Evolutionary conservation across 164 flowering plant genomes (phyloP).

Genomic region (Annona squamosa): DNA sequence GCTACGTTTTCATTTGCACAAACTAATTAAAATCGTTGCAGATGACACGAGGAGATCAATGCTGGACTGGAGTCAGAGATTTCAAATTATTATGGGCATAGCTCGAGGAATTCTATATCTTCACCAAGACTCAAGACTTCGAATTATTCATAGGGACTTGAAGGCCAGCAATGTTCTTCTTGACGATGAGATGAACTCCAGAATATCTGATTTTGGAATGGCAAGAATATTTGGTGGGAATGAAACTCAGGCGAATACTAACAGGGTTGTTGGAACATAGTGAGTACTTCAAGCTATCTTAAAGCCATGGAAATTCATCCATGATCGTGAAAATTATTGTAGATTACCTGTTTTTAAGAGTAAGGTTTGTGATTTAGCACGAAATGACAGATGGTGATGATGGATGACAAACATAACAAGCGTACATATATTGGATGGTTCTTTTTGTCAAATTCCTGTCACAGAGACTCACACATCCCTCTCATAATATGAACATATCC

Average conservation of each 20-base stretch:
- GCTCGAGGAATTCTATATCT: constrained; percentile 54
- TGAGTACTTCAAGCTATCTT: constrained; percentile 12
- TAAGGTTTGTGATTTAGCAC: background rate
- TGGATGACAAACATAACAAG: background rate
- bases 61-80: constrained; percentile 21
- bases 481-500: too few relatives aligned
- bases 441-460: background rate
- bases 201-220: constrained; percentile 40
- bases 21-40: background rate
- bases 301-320: background rate
- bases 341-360: background rate
- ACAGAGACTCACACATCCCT: too few relatives aligned
- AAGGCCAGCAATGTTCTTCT: constrained; percentile 49
- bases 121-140: constrained; percentile 48
- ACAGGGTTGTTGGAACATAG: constrained; percentile 32
- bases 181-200: constrained; percentile 39
- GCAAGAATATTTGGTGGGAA: constrained; percentile 33
- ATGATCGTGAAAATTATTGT: background rate
- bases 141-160: constrained; percentile 51
- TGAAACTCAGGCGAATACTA: constrained; percentile 22
- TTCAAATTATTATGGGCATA: constrained; percentile 29
- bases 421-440: background rate
- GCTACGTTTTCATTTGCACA: too few relatives aligned
- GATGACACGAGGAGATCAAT: background rate
- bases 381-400: background rate